A percentile compares a stretch with the other conserved stretches of the same genome.
Evolutionary conservation across 192 early-diverging fungal genomes (phyloP).

Genomic region (Gigaspora rosea): DNA sequence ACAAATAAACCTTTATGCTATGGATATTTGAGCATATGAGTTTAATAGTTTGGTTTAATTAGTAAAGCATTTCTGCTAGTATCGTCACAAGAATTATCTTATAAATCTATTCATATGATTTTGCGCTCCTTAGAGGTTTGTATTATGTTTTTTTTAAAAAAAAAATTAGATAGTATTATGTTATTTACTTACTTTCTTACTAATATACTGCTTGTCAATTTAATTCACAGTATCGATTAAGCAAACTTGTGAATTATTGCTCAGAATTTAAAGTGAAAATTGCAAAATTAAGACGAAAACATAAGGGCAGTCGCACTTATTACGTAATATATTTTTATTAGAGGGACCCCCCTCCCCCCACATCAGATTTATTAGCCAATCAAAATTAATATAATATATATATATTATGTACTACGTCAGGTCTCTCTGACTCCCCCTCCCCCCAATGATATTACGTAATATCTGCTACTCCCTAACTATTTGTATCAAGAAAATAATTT

Average conservation of each 20-base stretch:
- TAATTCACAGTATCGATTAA: slow-evolving; percentile 14
- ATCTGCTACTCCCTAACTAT: too few species aligned
- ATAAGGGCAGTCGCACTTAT: too few species aligned
- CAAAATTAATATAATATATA: too few species aligned
- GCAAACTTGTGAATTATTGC: slow-evolving; percentile 13
- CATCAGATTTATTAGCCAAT: too few species aligned
- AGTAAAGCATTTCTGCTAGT: slow-evolving; percentile 26
- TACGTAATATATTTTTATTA: too few species aligned
- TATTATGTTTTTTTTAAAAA: background rate
- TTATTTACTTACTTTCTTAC: slow-evolving; percentile 7
- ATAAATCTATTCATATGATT: slow-evolving; percentile 26
- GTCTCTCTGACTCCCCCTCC: too few species aligned
- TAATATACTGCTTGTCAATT: slow-evolving; percentile 25
- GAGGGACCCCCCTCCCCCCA: too few species aligned
- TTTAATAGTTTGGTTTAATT: slow-evolving; percentile 29
- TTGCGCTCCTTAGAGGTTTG: slow-evolving; percentile 28
- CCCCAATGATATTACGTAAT: too few species aligned
- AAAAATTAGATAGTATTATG: too few species aligned
- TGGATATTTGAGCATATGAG: slow-evolving; percentile 29
- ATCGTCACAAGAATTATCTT: slow-evolving; percentile 15
- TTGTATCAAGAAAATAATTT: slow-evolving; percentile 19
- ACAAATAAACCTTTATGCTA: slow-evolving; percentile 30
- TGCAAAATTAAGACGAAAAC: slow-evolving; percentile 20
- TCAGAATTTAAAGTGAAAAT: slow-evolving; percentile 21
- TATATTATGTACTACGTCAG: too few species aligned